Evolutionary conservation across 352 stramenopile species (phyloP).

Genomic region (Phytophthora quininea): DNA sequence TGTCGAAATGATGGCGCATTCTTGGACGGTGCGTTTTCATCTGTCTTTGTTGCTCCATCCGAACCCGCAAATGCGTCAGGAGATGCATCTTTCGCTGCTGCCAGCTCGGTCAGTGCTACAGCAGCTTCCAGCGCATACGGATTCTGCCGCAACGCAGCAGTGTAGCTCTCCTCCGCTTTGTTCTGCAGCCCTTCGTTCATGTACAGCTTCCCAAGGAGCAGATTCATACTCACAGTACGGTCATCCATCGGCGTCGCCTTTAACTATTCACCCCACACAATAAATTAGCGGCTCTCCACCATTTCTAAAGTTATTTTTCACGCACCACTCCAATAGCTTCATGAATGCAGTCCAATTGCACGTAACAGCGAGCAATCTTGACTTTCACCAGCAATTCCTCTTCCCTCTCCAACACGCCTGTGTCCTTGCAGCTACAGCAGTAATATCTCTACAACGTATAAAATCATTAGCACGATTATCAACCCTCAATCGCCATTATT

Average conservation of each 20-base stretch:
- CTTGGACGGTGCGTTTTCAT: conserved; percentile 10
- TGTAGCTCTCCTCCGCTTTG: conserved; percentile 72
- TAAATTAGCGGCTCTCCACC: background rate
- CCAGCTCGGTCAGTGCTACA: conserved; percentile 68
- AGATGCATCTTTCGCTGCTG: conserved; percentile 45
- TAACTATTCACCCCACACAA: conserved; percentile 38
- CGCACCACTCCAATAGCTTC: conserved; percentile 71
- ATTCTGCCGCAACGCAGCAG: conserved; percentile 58
- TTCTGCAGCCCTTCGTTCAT: conserved; percentile 57
- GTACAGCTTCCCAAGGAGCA: conserved; percentile 76
- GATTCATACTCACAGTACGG: conserved; percentile 60
- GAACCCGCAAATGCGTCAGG: conserved; percentile 32
- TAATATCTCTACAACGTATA: conserved; percentile 34
- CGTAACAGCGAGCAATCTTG: conserved; percentile 77
- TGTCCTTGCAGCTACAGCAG: conserved; percentile 33
- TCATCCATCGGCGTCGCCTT: conserved; percentile 44
- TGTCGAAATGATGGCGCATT: conserved; percentile 15
- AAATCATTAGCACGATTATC: background rate
- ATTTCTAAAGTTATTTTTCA: background rate
- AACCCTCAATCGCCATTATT: background rate
- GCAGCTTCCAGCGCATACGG: conserved; percentile 84
- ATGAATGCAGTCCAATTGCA: conserved; percentile 57
- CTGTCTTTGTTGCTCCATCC: conserved; percentile 12
- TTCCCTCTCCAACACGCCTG: conserved; percentile 23
- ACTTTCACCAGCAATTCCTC: conserved; percentile 45